Conservation (phyloP, 441 rosid species). For the Eruca vesicaria region DNA sequence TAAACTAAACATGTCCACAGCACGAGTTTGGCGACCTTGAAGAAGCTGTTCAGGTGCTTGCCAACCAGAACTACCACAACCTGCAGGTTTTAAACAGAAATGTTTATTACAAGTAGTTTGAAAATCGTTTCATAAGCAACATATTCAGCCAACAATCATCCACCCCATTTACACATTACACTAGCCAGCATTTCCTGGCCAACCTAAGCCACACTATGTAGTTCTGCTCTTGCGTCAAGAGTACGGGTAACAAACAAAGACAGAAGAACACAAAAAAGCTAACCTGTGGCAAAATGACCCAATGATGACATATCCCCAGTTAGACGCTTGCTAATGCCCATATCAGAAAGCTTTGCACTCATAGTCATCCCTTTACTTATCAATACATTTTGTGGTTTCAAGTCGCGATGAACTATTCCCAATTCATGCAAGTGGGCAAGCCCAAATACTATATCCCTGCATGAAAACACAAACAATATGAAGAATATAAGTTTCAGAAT, state of each 20-base stretch:
- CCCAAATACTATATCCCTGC: slow-evolving; percentile 87
- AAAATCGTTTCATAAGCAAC: neutral
- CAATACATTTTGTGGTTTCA: slow-evolving; percentile 96
- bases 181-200: neutral
- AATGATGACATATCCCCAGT: slow-evolving; percentile 75
- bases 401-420: slow-evolving; percentile 90
- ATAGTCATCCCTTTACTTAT: slow-evolving; percentile 63
- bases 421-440: slow-evolving; percentile 84
- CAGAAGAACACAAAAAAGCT: too few species aligned
- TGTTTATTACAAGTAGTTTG: neutral
- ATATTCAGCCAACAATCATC: slow-evolving; percentile 3
- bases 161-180: neutral
- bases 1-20: slow-evolving; percentile 84
- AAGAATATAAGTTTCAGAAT: neutral
- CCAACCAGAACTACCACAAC: slow-evolving; percentile 99
- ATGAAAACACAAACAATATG: slow-evolving; percentile 14
- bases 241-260: neutral
- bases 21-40: slow-evolving; percentile 90
- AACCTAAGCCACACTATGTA: neutral
- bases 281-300: slow-evolving; percentile 80
- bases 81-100: slow-evolving; percentile 39
- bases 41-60: slow-evolving; percentile 98
- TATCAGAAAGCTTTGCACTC: slow-evolving; percentile 91
- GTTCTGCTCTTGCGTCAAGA: neutral
- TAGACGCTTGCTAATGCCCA: slow-evolving; percentile 95